Evolutionary conservation across 768 basidiomycete species (phyloP), one percentile per base, ranked within the genome.

Genomic region (Cystobasidium tubakii): DNA sequence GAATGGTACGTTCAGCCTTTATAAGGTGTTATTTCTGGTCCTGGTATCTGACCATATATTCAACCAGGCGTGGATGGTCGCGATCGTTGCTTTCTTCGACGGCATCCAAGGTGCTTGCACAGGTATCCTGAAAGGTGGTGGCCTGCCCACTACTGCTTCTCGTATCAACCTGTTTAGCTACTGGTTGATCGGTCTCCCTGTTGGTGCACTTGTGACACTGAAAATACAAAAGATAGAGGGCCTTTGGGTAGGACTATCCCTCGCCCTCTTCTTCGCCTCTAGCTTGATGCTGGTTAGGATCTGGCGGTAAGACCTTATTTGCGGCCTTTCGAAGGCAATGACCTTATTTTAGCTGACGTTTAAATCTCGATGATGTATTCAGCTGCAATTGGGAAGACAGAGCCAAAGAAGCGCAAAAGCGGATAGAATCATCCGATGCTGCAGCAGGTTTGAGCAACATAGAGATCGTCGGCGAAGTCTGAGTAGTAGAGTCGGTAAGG

Each of bases 101-200:
- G 69, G 69, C 25, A 55, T 71, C 23, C 69, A 71, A 60, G 69
- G 36, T 65, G 63, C 34, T 6, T 44, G 43, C 25, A 67, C 42
- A 15, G 66, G 44, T 27, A 31, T 67, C 6, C 44, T 67, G 43
- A 33, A 31, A 39, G 69, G 69, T 10, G 50, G 36, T 53, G 69
- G 69, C 25, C 50, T 71, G 19, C 69, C 69, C 54, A 31, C n/a
- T 36, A 36, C 55, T 21, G 69, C 69, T 33, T 53, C 69, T 34
- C 6, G 33, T 1, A 33, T 36, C 69, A 71, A 71, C 29, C 31
- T 71, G 3, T 55, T 71, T 13, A 55, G 50, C n/a, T 71, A 71
- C 34, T 71, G 69, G 69, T 4, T 60, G 1, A 17, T 71, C 34
- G 69, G 69, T 33, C 69, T 71, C 17, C 69, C 69, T 4, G 7